These are phyloP conservation scores for Fraxinus sp. DNA, from an alignment of 305 asterid species.

Conservation along the genomic window DNA sequence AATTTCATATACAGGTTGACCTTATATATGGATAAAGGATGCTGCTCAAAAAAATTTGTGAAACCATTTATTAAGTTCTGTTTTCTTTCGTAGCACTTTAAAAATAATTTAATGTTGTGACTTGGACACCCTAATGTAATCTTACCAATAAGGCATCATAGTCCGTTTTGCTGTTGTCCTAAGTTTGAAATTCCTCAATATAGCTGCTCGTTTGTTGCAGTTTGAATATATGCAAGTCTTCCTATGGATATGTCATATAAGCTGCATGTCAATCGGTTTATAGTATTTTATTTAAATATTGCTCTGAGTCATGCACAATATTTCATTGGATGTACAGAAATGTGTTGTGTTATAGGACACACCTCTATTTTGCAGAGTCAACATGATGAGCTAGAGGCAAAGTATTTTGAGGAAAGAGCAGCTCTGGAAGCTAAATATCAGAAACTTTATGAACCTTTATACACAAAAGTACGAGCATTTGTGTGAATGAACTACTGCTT, in stretches of 20 bases:
- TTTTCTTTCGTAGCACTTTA: background rate
- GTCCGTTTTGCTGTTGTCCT: background rate
- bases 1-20: background rate
- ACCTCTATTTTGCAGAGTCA: constrained; percentile 42
- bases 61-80: background rate
- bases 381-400: constrained; percentile 68
- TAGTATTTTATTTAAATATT: background rate
- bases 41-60: background rate
- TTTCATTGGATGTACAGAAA: background rate
- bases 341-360: constrained; percentile 1
- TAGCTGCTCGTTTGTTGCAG: background rate
- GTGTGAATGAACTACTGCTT: background rate
- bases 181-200: background rate
- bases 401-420: constrained; percentile 62
- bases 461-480: constrained; percentile 44
- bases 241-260: background rate
- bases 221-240: background rate
- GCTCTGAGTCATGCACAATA: background rate
- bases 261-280: background rate
- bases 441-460: constrained; percentile 64
- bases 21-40: background rate
- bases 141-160: background rate
- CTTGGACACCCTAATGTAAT: background rate
- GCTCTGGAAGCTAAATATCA: constrained; percentile 80
- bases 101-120: background rate